Base-by-base conservation (phyloP, 2,329 filamentous ascomycete species). In the Pseudonectria buxi region DNA sequence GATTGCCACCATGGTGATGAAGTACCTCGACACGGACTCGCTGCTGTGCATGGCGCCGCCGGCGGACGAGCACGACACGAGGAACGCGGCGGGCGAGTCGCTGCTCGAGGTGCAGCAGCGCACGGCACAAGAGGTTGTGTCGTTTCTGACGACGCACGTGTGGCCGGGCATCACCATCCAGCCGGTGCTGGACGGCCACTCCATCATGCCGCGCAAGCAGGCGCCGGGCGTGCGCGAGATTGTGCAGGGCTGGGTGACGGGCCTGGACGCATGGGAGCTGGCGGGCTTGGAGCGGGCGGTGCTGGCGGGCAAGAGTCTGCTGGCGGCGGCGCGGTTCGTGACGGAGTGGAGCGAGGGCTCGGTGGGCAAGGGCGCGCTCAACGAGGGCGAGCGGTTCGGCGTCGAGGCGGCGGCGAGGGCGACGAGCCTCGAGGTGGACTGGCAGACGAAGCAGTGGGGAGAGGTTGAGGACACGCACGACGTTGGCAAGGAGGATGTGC, bases 391-490 rank as follows among this genome's bases (percentile, higher is more conserved):
- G 32, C 50, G 42, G 37, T 95, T 94, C 56, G 84, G 86, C 0
- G 80, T 94, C 10, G 84, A 94, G 52, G 80, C 94, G 57, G 90
- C 89, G 1, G 81, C 86, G 0, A 70, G 74, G 51, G 82, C 83
- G 11, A 80, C 83, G 6, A 95, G 76, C 51, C 59, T 94, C 28
- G 92, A 98, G 67, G 86, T 95, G 12, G 72, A 78, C 45, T 95
- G 87, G 82, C 92, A 98, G 72, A 94, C 82, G 1, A 68, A 75
- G 18, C 81, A 84, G 62, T 96, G 92, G 90, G 92, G 92, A 7
- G 89, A 95, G 68, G 92, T 98, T 1, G 92, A 98, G 60, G 89
- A 98, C 62, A 95, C 89, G 18, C 92, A 98, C 63, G 92, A 98
- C 68, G 92, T 98, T 1, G 84, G 94, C 53, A 85, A 81, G 61